Conservation (phyloP, 805 yeast genomes). For the Kodamaea kaohsiungensis region DNA sequence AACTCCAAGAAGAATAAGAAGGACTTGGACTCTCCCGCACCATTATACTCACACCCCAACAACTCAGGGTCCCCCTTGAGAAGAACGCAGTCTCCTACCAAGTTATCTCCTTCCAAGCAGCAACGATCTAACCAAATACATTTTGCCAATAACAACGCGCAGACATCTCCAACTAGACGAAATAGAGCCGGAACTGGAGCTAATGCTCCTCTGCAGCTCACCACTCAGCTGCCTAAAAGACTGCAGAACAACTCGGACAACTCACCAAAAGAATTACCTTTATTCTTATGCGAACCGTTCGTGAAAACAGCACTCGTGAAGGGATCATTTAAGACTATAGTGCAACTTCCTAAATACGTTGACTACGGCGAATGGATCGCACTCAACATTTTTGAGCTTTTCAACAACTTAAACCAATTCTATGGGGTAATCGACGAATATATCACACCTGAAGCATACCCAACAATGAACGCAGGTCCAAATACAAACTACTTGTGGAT, state of each 20-base stretch:
- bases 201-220: background rate
- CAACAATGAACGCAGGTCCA: slow-evolving; percentile 96
- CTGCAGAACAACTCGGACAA: slow-evolving; percentile 4
- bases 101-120: slow-evolving; percentile 44
- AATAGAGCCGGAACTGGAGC: slow-evolving; percentile 10
- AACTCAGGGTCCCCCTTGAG: slow-evolving; percentile 37
- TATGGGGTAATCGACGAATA: slow-evolving; percentile 90
- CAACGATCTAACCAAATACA: slow-evolving; percentile 22
- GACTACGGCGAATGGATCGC: slow-evolving; percentile 97
- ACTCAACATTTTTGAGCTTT: slow-evolving; percentile 85
- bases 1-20: slow-evolving; percentile 47
- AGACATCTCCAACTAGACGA: slow-evolving; percentile 27
- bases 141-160: slow-evolving; percentile 17
- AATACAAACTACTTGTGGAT: slow-evolving; percentile 90
- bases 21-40: slow-evolving; percentile 30
- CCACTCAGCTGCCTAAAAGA: slow-evolving; percentile 13
- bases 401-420: slow-evolving; percentile 81
- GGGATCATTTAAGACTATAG: slow-evolving; percentile 95
- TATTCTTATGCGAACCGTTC: slow-evolving; percentile 89
- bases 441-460: slow-evolving; percentile 84
- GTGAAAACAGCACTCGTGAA: slow-evolving; percentile 92
- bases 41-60: slow-evolving; percentile 34
- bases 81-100: slow-evolving; percentile 40
- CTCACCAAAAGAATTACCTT: slow-evolving; percentile 36
- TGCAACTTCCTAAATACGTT: slow-evolving; percentile 91